phyloP scores from a whole-genome alignment of 1,284 basidiomycete genomes.

The Sanghuangporus sanghuang region DNA sequence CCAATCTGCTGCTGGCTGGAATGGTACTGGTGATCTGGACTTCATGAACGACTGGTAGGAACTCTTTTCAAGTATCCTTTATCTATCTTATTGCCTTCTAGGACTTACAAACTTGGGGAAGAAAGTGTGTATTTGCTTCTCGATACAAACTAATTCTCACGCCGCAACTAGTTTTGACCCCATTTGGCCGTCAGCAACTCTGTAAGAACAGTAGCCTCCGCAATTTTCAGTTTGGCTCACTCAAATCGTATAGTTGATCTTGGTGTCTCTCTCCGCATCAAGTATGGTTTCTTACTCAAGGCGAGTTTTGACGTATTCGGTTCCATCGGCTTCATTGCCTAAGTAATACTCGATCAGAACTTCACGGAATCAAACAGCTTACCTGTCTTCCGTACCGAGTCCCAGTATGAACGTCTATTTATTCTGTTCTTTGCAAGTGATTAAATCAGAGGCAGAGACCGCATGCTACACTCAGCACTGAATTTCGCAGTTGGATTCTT shows the following conservation, averaged over 20 bases:
- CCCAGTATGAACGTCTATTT: slow-evolving; percentile 50
- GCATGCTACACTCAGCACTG: slow-evolving; percentile 77
- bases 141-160: slow-evolving; percentile 10
- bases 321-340: background rate
- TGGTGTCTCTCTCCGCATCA: slow-evolving; percentile 66
- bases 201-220: slow-evolving; percentile 38
- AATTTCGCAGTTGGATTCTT: slow-evolving; percentile 90
- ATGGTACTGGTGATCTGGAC: slow-evolving; percentile 52
- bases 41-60: slow-evolving; percentile 75
- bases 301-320: slow-evolving; percentile 25
- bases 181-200: slow-evolving; percentile 77
- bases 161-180: slow-evolving; percentile 57
- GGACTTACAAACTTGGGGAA: slow-evolving; percentile 78
- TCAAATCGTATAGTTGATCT: slow-evolving; percentile 47
- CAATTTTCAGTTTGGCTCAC: slow-evolving; percentile 4
- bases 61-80: background rate
- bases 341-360: slow-evolving; percentile 39
- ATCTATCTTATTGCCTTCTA: slow-evolving; percentile 25
- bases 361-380: slow-evolving; percentile 67
- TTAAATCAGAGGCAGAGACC: slow-evolving; percentile 43
- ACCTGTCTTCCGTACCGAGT: slow-evolving; percentile 86
- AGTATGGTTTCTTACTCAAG: slow-evolving; percentile 77
- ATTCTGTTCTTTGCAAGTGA: background rate
- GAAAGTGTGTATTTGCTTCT: slow-evolving; percentile 44
- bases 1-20: slow-evolving; percentile 50